phyloP scores from a whole-genome alignment of 768 basidiomycete species.

The Lactifluus hygrophoroides region DNA sequence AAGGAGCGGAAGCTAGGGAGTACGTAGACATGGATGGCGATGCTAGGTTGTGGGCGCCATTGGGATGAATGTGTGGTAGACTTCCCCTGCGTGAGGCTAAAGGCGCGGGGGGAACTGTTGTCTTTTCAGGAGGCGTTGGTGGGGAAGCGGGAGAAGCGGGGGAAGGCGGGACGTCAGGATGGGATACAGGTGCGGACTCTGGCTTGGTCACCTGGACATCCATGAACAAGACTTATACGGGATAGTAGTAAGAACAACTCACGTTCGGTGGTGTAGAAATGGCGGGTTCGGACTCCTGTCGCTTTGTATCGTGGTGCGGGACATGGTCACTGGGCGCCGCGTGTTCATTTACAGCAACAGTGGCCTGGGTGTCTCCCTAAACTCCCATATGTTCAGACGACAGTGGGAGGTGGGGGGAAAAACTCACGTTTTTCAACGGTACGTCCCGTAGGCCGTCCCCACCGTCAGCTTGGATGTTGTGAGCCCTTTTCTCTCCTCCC shows the following conservation, averaged over 20 bases:
- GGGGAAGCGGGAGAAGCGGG: constrained; percentile 6
- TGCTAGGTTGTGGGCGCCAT: background rate
- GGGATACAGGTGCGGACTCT: background rate
- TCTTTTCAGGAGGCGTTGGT: constrained; percentile 14
- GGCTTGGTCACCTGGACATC: background rate
- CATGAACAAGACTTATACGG: background rate
- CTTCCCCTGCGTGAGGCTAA: constrained; percentile 7
- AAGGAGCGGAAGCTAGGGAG: constrained; percentile 13
- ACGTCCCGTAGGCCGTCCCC: background rate
- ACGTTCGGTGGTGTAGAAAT: background rate
- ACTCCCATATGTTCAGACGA: background rate
- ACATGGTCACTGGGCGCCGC: background rate
- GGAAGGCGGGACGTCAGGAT: constrained; percentile 7
- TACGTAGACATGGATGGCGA: constrained; percentile 19
- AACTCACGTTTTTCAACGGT: constrained; percentile 1
- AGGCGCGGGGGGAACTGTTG: background rate
- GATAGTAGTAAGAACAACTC: background rate
- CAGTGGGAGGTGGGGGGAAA: background rate
- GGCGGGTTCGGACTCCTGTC: background rate
- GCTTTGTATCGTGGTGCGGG: background rate
- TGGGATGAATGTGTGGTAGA: constrained; percentile 7
- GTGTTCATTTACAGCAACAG: constrained; percentile 5
- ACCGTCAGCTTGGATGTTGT: background rate
- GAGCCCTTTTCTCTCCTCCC: background rate
- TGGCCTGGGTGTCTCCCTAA: background rate